These are phyloP conservation scores for Monosporascus sp. DNA, from an alignment of 2,329 filamentous ascomycete genomes.

Conservation along the genomic window DNA sequence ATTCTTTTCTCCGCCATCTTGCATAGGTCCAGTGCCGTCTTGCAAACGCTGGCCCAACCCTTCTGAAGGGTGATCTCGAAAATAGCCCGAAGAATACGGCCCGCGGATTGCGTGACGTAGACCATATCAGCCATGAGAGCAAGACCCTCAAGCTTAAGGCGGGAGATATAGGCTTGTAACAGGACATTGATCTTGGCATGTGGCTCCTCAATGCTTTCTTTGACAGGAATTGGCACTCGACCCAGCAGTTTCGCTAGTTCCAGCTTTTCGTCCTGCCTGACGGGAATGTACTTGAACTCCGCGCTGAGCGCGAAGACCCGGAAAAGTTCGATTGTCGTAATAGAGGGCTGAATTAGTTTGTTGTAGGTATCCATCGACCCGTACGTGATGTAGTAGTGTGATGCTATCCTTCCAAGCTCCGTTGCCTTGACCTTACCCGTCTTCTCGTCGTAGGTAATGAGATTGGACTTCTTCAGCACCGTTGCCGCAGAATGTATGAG, in stretches of 20 bases:
- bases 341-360: slow-evolving; percentile 86
- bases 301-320: slow-evolving; percentile 92
- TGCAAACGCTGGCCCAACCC: slow-evolving; percentile 90
- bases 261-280: slow-evolving; percentile 94
- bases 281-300: slow-evolving; percentile 98
- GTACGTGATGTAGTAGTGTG: slow-evolving; percentile 97
- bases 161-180: slow-evolving; percentile 91
- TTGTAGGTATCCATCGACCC: slow-evolving; percentile 97
- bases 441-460: slow-evolving; percentile 95
- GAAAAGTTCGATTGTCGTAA: slow-evolving; percentile 93
- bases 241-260: slow-evolving; percentile 88
- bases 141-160: slow-evolving; percentile 87
- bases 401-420: slow-evolving; percentile 90
- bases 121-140: slow-evolving; percentile 98
- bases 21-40: slow-evolving; percentile 87
- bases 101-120: slow-evolving; percentile 96
- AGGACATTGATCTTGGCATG: slow-evolving; percentile 98
- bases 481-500: slow-evolving; percentile 89
- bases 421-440: slow-evolving; percentile 83
- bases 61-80: slow-evolving; percentile 98
- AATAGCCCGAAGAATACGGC: slow-evolving; percentile 88
- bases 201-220: slow-evolving; percentile 94
- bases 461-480: slow-evolving; percentile 78
- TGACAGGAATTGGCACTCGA: slow-evolving; percentile 90
- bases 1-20: slow-evolving; percentile 99